Percentiles rank a stretch among this genome's conserved stretches.
Evolutionary conservation across 2,329 filamentous ascomycete genomes (phyloP).

Genomic region (Trichoderma brevicompactum): DNA sequence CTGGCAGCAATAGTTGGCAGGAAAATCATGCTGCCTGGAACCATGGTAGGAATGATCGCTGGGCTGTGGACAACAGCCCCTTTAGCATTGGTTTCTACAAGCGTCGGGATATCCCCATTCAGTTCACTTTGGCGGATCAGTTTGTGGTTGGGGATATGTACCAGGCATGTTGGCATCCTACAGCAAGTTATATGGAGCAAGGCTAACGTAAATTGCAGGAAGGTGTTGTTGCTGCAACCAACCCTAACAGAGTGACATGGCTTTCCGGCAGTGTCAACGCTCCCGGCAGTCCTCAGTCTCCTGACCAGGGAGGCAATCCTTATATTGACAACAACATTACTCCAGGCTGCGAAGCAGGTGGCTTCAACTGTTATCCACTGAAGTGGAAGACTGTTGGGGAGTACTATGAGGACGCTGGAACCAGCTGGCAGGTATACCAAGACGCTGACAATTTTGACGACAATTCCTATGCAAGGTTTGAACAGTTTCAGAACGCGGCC

Average conservation of each 20-base stretch:
- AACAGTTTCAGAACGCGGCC: conserved; percentile 54
- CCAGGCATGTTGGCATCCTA: conserved; percentile 34
- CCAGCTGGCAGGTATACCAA: conserved; percentile 57
- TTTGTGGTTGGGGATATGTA: conserved; percentile 63
- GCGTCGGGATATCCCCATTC: conserved; percentile 57
- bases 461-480: conserved; percentile 58
- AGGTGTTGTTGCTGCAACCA: conserved; percentile 55
- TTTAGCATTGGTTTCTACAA: conserved; percentile 58
- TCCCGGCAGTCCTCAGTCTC: conserved; percentile 49
- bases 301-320: conserved; percentile 48
- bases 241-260: conserved; percentile 57
- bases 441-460: conserved; percentile 58
- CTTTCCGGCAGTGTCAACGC: conserved; percentile 57
- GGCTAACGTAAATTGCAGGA: conserved; percentile 39
- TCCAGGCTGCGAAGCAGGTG: conserved; percentile 47
- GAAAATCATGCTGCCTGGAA: conserved; percentile 58
- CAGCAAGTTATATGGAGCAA: not conserved
- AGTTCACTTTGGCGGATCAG: conserved; percentile 58
- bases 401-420: conserved; percentile 52
- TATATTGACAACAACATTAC: conserved; percentile 57
- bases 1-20: conserved; percentile 56
- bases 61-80: conserved; percentile 58
- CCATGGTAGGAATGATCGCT: conserved; percentile 55
- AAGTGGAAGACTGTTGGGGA: conserved; percentile 59
- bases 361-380: conserved; percentile 57